These are phyloP conservation scores for Theileria annulata DNA, from an alignment of 169 alveolate genomes.

Conservation along the genomic window DNA sequence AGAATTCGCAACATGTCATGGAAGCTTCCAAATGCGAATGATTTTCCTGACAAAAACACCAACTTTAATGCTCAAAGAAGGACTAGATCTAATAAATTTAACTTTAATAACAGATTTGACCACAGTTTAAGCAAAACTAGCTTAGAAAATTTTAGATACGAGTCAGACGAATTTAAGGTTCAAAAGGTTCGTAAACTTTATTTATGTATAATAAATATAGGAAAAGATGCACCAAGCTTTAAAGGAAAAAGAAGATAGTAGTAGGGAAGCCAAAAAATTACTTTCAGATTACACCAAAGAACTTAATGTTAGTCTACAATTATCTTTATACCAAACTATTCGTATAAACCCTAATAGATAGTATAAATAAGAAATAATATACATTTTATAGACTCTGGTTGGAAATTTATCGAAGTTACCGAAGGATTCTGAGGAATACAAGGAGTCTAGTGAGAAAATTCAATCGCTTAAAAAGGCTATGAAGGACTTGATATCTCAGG, in stretches of 20 bases:
- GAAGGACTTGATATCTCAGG: constrained; percentile 33
- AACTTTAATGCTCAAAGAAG: background rate
- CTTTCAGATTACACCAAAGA: constrained; percentile 21
- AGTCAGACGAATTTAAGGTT: constrained; percentile 51
- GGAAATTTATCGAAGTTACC: constrained; percentile 32
- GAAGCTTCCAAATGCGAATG: constrained; percentile 16
- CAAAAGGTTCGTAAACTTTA: constrained; percentile 22
- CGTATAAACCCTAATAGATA: background rate
- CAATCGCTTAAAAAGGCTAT: constrained; percentile 23
- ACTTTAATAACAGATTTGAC: background rate
- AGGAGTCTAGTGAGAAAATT: constrained; percentile 25
- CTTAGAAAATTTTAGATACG: constrained; percentile 32
- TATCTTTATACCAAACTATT: background rate
- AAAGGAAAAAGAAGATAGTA: constrained; percentile 19
- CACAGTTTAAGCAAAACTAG: background rate
- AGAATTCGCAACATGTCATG: constrained; percentile 15
- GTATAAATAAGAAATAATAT: background rate
- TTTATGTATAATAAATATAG: background rate
- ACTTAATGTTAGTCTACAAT: constrained; percentile 19
- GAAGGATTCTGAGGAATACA: constrained; percentile 52
- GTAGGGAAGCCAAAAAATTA: constrained; percentile 18
- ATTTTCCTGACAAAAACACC: constrained; percentile 6
- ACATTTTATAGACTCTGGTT: constrained; percentile 22
- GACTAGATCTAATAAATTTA: background rate
- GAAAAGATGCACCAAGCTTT: background rate